A percentile compares a stretch with the other conserved stretches of the same genome.
Conservation (phyloP, 495 filamentous ascomycete species). For the Parathielavia appendiculata region DNA sequence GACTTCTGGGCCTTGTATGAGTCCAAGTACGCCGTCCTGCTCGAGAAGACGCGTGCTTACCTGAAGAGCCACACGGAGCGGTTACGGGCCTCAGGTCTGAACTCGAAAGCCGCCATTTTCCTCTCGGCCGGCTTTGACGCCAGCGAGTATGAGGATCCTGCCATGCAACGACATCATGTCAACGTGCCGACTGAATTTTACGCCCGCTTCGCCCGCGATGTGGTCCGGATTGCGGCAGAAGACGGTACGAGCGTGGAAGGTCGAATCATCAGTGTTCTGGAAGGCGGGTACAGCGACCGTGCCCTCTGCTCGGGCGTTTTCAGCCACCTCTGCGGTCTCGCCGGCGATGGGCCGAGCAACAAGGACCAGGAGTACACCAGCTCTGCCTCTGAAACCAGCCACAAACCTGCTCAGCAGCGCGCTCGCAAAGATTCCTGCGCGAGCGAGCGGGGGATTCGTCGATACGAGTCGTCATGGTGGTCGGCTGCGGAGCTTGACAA, state of each 20-base stretch:
- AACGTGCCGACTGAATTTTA: conserved; percentile 98
- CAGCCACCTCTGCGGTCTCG: conserved; percentile 78
- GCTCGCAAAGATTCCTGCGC: conserved; percentile 31
- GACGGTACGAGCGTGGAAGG: conserved; percentile 72
- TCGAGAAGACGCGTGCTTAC: conserved; percentile 75
- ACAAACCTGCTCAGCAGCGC: conserved; percentile 39
- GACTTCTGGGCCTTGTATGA: conserved; percentile 90
- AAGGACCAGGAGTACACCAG: conserved; percentile 40
- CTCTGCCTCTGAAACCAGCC: conserved; percentile 50
- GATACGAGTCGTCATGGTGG: conserved; percentile 76
- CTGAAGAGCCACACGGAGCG: conserved; percentile 63
- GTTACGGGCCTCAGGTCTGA: conserved; percentile 44
- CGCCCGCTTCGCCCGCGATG: conserved; percentile 78
- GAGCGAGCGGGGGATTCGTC: conserved; percentile 23
- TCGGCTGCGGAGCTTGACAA: conserved; percentile 57
- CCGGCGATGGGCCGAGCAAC: conserved; percentile 44
- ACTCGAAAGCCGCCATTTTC: conserved; percentile 81
- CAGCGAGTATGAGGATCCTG: conserved; percentile 82
- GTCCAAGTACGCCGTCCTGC: conserved; percentile 63
- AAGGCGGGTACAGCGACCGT: conserved; percentile 92
- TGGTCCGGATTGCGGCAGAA: conserved; percentile 76
- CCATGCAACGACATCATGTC: conserved; percentile 91
- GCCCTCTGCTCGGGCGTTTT: conserved; percentile 82
- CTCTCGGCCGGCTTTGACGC: conserved; percentile 95
- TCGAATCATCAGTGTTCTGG: conserved; percentile 83